Evolutionary conservation across 495 filamentous ascomycete species (phyloP), one percentile per base, ranked within the genome.

Genomic region (Neurospora sp.): DNA sequence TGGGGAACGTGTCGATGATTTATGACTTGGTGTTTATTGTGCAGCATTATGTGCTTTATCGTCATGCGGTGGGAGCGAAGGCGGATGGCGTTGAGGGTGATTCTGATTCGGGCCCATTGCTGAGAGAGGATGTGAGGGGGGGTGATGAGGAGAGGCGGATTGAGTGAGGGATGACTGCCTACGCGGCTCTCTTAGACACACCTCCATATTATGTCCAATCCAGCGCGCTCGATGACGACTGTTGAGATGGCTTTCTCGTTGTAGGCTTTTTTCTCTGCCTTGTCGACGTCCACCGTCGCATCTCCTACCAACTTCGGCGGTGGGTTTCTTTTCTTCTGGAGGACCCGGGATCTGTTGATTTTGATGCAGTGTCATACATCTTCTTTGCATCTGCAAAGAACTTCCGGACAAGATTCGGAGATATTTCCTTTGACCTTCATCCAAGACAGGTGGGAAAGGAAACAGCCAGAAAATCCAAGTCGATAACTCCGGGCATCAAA

Each of bases 11-110:
- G 70, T 91, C 90, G 54, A 90, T 98, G 72, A 74, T 92, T n/a
- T 98, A 97, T 78, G 94, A 98, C 78, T 37, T 91, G 7, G 83
- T 97, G 34, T 98, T 98, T 76, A 89, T 97, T 66, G 78, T 86
- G 21, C 96, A 99, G 81, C 96, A 98, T 83, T 98, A 93, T 78
- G 82, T 92, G 34, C 82, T 96, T 6, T 97, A 96, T 79, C 84
- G 80, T 38, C 79, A 78, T 7, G 76, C 77, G 9, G 73, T 74
- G 0, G 75, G 40, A 8, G 80, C 81, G 72, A 71, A 73, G 15
- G 75, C 71, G 9, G 84, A 85, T 80, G 42, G 38, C 9, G 38
- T 69, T 21, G 84, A 83, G n/a, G 72, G 54, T 6, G 6, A 62
- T 15, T 17, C 54, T 8, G 28, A 62, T 31, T 34, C 15, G 54